These are phyloP conservation scores for Spathaspora sp. DNA, from an alignment of 1,139 yeast species.

Conservation along the genomic window DNA sequence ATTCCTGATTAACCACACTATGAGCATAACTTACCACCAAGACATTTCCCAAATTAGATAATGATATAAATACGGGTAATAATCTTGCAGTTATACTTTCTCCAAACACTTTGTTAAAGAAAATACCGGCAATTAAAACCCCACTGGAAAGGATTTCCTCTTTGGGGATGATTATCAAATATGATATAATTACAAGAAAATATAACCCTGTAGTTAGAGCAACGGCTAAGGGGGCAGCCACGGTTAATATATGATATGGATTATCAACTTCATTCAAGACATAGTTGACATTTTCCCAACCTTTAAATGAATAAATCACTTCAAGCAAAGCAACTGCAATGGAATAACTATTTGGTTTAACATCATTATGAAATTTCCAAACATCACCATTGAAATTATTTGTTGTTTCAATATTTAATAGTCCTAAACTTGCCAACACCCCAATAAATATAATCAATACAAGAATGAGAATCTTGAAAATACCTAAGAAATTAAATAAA, in stretches of 20 bases:
- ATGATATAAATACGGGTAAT: conserved; percentile 70
- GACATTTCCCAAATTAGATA: conserved; percentile 77
- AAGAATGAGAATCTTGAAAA: conserved; percentile 41
- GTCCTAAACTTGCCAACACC: conserved; percentile 23
- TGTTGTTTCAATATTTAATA: conserved; percentile 25
- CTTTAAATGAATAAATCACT: conserved; percentile 41
- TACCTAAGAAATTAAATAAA: conserved; percentile 44
- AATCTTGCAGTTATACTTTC: conserved; percentile 58
- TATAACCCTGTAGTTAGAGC: conserved; percentile 59
- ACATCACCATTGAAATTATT: conserved; percentile 26
- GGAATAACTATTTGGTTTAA: conserved; percentile 26
- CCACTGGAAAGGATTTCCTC: conserved; percentile 61
- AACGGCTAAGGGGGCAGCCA: conserved; percentile 74
- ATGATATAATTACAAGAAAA: conserved; percentile 68
- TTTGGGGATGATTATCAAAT: conserved; percentile 74
- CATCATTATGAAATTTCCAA: conserved; percentile 24
- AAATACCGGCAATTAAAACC: conserved; percentile 70
- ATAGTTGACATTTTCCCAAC: conserved; percentile 49
- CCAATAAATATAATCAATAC: conserved; percentile 42
- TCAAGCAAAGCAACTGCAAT: conserved; percentile 43
- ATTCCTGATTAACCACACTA: conserved; percentile 72
- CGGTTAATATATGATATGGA: conserved; percentile 65
- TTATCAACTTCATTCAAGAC: conserved; percentile 44
- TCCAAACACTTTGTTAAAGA: conserved; percentile 75
- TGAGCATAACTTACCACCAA: conserved; percentile 77